Base-by-base conservation (phyloP, 768 basidiomycete genomes). In the button mushroom (Agaricus bisporus) region DNA sequence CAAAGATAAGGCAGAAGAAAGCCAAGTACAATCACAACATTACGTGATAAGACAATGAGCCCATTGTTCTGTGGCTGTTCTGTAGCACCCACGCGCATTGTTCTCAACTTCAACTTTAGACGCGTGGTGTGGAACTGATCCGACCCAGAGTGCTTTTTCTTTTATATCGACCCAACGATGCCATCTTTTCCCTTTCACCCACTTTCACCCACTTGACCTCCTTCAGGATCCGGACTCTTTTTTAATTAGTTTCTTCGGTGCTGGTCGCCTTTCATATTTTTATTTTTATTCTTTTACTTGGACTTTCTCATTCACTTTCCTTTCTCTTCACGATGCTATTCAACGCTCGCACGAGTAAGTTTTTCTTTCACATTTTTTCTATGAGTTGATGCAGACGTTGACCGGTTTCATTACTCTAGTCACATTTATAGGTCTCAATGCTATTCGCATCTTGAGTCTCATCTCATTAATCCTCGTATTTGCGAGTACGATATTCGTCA, bases 401-500 rank as follows among this genome's bases (percentile, higher is more conserved):
- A 28, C 38, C 41, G 17, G 39, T 36, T 1, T 12, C 29, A 18
- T 20, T 9, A 5, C 15, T 26, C 49, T 54, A 77, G 77, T 72
- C 46, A 57, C 66, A 47, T 92, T 92, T 69, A 76, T 88, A 63
- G 82, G 80, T 59, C 82, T 95, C 66, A 95, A 95, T 65, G 76
- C 71, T 63, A 72, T 88, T 63, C 86, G 94, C 54, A 66, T 73
- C 41, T 64, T 97, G 57, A 91, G 88, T 66, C 77, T 95, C 64
- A 68, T 94, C 59, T 78, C 83, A 15, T 79, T 95, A 53, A 69
- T 91, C 25, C 81, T 95, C 46, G 88, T 93, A 7, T 87, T 95
- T 59, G 72, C 88, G 11, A 88, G 80, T 66, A 88, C 78, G 52
- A 82, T 89, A 61, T 63, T 88, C 58, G 81, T 83, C 54, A 74